A percentile compares a stretch with the other conserved stretches of the same genome.
These are phyloP conservation scores for Hypoxylon perforatum DNA, from an alignment of 495 filamentous ascomycete species.

Conservation along the genomic window DNA sequence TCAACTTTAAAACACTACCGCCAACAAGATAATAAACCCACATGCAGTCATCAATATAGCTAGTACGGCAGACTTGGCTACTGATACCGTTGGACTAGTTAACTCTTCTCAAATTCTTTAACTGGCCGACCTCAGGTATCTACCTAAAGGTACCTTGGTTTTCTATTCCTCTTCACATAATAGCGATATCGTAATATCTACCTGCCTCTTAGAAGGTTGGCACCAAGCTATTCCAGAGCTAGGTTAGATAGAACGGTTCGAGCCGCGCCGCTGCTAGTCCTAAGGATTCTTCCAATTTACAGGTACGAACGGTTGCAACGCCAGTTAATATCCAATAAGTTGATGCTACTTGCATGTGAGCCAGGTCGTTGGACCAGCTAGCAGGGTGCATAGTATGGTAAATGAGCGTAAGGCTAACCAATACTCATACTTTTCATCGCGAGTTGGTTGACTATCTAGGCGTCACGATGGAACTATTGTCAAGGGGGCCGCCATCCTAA, in stretches of 20 bases:
- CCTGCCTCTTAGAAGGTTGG: neutral
- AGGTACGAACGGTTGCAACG: neutral
- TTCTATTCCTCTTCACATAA: neutral
- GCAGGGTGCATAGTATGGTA: neutral
- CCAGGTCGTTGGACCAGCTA: neutral
- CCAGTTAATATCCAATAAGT: neutral
- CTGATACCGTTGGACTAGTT: too few relatives aligned
- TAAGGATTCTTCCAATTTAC: neutral
- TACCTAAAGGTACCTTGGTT: too few relatives aligned
- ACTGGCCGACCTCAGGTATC: too few relatives aligned
- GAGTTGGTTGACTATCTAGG: too few relatives aligned
- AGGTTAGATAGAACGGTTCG: conserved; percentile 19
- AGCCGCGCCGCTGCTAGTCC: conserved; percentile 15
- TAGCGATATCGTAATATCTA: neutral
- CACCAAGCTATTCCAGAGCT: neutral
- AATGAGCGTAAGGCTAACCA: neutral
- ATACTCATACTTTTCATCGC: neutral
- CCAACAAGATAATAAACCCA: too few relatives aligned
- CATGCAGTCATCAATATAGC: too few relatives aligned
- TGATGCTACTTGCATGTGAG: neutral
- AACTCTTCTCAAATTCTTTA: too few relatives aligned
- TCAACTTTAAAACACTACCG: too few relatives aligned
- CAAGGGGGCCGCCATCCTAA: neutral
- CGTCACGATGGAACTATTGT: neutral
- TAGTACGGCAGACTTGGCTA: too few relatives aligned